Conservation (phyloP, 306 rosid genomes). For the Fragaria ananassa region DNA sequence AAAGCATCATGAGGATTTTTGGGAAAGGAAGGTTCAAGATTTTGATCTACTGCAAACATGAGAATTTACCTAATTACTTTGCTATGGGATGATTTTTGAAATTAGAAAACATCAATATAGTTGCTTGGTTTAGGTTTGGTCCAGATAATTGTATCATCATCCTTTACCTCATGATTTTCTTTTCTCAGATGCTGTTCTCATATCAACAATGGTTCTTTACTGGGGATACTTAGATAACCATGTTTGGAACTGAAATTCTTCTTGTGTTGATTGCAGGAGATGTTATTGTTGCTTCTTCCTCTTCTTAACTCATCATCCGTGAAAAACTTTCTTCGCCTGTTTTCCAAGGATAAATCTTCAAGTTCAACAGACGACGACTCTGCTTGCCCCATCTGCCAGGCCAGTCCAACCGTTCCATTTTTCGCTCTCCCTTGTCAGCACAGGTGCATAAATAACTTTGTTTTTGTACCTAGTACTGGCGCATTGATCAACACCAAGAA, state of each 20-base stretch:
- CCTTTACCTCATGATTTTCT: not conserved
- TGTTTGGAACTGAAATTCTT: slow-evolving; percentile 11
- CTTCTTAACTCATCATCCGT: slow-evolving; percentile 86
- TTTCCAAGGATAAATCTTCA: slow-evolving; percentile 86
- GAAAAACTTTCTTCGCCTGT: slow-evolving; percentile 75
- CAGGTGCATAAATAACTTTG: slow-evolving; percentile 47
- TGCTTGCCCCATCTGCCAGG: slow-evolving; percentile 76
- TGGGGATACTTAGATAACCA: not conserved
- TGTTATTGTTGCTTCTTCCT: slow-evolving; percentile 94
- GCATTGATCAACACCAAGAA: not conserved
- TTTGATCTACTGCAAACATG: not conserved
- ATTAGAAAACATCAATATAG: not conserved
- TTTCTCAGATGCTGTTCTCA: not conserved
- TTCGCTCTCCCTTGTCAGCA: slow-evolving; percentile 94
- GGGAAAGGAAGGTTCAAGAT: not conserved
- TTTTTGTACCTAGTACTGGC: not conserved
- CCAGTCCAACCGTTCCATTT: slow-evolving; percentile 81
- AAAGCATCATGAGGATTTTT: not conserved
- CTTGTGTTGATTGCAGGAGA: slow-evolving; percentile 69
- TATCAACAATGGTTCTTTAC: not conserved
- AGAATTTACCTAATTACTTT: too few species aligned
- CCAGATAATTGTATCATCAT: not conserved
- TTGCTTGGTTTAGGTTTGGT: not conserved
- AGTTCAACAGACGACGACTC: slow-evolving; percentile 61
- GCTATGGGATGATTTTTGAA: not conserved